Conservation (phyloP, 768 basidiomycete genomes). For the Phylloporus sp. region DNA sequence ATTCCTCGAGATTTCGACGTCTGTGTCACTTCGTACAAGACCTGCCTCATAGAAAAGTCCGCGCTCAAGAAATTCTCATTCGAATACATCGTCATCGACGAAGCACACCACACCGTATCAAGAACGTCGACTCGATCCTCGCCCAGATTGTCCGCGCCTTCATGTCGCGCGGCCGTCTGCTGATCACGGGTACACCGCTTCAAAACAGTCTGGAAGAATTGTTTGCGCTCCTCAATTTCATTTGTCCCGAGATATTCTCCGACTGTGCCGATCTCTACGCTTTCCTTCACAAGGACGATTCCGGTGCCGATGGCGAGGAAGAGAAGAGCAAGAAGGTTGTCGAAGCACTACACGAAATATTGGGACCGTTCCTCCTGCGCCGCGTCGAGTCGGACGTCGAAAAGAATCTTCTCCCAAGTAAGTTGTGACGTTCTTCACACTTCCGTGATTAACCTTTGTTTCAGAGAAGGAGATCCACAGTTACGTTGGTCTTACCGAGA, state of each 20-base stretch:
- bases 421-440: conserved; percentile 13
- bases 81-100: conserved; percentile 97
- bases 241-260: conserved; percentile 94
- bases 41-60: conserved; percentile 93
- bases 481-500: conserved; percentile 92
- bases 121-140: conserved; percentile 95
- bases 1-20: conserved; percentile 89
- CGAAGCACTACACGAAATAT: conserved; percentile 93
- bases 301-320: conserved; percentile 60
- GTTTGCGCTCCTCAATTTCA: conserved; percentile 89
- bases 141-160: conserved; percentile 92
- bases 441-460: neutral
- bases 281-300: conserved; percentile 88
- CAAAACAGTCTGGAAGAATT: conserved; percentile 97
- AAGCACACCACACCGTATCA: conserved; percentile 99
- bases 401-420: conserved; percentile 90
- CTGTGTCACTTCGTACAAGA: conserved; percentile 94
- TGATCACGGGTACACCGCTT: conserved; percentile 95
- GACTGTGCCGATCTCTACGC: conserved; percentile 87
- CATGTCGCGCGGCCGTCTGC: conserved; percentile 77
- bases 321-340: conserved; percentile 90
- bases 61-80: conserved; percentile 92
- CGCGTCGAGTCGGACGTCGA: conserved; percentile 97
- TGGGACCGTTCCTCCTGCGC: conserved; percentile 89
- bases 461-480: conserved; percentile 98